Evolutionary conservation across 495 filamentous ascomycete species (phyloP), one percentile per base, ranked within the genome.

Genomic region (Chlorociboria aeruginascens): DNA sequence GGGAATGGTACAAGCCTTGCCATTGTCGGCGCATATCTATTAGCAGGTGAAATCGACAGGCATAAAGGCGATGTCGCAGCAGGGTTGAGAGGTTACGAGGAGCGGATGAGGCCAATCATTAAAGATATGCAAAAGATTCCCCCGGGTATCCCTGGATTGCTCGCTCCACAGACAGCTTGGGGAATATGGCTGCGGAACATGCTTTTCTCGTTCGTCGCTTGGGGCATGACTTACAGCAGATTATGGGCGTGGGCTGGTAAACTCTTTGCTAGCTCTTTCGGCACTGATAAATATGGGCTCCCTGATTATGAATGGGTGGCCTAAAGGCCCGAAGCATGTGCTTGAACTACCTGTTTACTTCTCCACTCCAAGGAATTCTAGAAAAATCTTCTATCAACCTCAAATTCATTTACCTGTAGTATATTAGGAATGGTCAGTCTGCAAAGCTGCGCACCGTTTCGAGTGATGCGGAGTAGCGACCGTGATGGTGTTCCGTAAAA

Each of bases 31-130:
- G 69, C 72, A 0, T 78, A 76, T 47, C 40, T 74, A 1, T 63
- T 77, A 1, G 74, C 74, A 0, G 73, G 72, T 11, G 73, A 77
- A 54, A 66, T 79, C 31, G 57, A 49, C 25, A 62, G 52, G 40
- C 55, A 67, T 11, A 39, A 39, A 20, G 45, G 41, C 4, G 69
- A 71, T 28, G 56, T 73, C 3, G 48, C 57, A 32, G 49, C 32
- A 28, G 49, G 41, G 20, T 30, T 51, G 0, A 40, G 13, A 17
- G 46, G 45, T 2, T 74, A 74, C 45, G 68, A 76, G 12, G 11
- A 46, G 3, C 61, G 35, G 35, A 62, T 72, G 41, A 59, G 58
- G 17, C 71, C 71, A 0, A 70, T 68, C 39, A 64, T 73, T 32
- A 49, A 62, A 17, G 56, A 66, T 13, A 60, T 68, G 8, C 66